Evolutionary conservation across 2,329 filamentous ascomycete species (phyloP), one percentile per base, ranked within the genome.

Genomic region (Stenocarpella maydis): DNA sequence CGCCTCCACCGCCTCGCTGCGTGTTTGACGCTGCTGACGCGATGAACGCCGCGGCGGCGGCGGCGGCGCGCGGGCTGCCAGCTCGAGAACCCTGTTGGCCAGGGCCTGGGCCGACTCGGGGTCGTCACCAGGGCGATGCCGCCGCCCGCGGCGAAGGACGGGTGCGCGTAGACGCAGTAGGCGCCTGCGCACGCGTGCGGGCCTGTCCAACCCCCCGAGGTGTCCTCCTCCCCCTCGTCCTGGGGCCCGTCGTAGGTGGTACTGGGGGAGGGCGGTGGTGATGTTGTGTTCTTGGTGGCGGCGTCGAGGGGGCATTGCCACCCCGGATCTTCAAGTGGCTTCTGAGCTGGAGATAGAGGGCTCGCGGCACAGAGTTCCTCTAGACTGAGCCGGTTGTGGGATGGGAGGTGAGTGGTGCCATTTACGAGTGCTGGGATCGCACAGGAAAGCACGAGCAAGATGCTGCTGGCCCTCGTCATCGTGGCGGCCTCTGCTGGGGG

Each of bases 61-160:
- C 17, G 14, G 43, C 39, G 52, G 52, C 26, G 31, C 17, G 14
- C 34, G 45, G 52, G 52, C 26, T 4, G 60, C 43, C 12, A 70
- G 60, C 1, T 67, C 55, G 0, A 37, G 45, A 26, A 73, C 60
- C 7, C 61, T 41, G 50, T 69, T 71, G 50, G 68, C 71, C 7
- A 73, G 54, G 24, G 54, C 66, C 21, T 73, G 69, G n/a, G 70
- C 70, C 10, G 55, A 65, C 24, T 70, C 2, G 69, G 70, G 31
- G 65, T 70, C 47, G 68, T 72, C 19, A 73, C 67, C n/a, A 73
- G 47, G 21, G 68, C 53, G 45, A 73, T 54, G 15, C 71, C 72
- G 1, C 67, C 64, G 45, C 70, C 67, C n/a, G 49, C 52, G 26
- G 69, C 69, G 55, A 73, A 73, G 21, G 28, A 21, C 5, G 65